These are phyloP conservation scores for Scheffersomyces parashehatae DNA, from an alignment of 1,139 yeast genomes.

Conservation along the genomic window DNA sequence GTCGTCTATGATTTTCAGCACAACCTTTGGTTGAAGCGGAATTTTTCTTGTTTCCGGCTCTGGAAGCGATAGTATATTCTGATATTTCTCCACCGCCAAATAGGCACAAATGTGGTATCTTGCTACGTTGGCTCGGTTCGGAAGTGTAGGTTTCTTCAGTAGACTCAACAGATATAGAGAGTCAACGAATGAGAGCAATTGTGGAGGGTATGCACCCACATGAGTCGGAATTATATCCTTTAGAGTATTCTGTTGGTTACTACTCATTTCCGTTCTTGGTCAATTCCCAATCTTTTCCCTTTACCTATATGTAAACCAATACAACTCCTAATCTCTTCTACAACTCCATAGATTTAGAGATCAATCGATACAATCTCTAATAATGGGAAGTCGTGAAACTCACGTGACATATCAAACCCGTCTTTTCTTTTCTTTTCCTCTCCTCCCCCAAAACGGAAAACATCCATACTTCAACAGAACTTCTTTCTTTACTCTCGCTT, in stretches of 20 bases:
- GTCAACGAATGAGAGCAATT: constrained; percentile 48
- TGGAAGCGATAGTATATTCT: constrained; percentile 43
- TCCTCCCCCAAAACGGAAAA: too few species aligned
- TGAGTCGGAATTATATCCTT: constrained; percentile 53
- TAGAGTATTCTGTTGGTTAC: constrained; percentile 23
- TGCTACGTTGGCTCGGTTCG: constrained; percentile 58
- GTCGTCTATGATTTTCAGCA: constrained; percentile 41
- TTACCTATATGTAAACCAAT: too few species aligned
- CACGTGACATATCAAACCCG: too few species aligned
- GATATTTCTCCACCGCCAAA: constrained; percentile 55
- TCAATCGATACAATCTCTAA: too few species aligned
- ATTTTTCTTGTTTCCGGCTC: constrained; percentile 49
- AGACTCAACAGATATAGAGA: constrained; percentile 55
- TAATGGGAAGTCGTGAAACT: too few species aligned
- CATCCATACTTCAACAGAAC: too few species aligned
- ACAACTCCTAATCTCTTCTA: too few species aligned
- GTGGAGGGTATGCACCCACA: constrained; percentile 48
- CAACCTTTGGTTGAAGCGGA: constrained; percentile 57
- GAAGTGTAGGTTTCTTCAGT: constrained; percentile 46
- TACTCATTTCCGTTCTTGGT: constrained; percentile 4
- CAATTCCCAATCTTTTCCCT: too few species aligned
- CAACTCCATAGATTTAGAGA: too few species aligned
- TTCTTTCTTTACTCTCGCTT: too few species aligned
- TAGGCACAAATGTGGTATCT: constrained; percentile 67
- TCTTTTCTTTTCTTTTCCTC: too few species aligned